Percentiles rank a stretch among this genome's conserved stretches.
These are phyloP conservation scores for Fusarium armeniacum DNA, from an alignment of 2,329 filamentous ascomycete species.

Conservation along the genomic window DNA sequence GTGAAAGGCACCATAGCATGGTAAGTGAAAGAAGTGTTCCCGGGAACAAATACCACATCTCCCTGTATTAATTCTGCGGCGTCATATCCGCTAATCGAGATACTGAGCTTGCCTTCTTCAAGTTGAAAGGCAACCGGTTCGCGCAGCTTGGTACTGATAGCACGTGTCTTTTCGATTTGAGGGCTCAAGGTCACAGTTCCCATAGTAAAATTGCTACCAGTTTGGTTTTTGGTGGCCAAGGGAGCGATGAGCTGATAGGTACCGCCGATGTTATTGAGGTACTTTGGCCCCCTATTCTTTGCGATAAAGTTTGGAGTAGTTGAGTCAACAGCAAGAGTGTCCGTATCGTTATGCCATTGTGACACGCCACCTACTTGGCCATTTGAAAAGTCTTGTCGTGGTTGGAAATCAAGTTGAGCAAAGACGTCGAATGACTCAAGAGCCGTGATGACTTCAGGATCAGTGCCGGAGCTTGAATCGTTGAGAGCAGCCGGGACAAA, in stretches of 20 bases:
- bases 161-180: background rate
- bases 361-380: background rate
- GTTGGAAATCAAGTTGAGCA: slow-evolving; percentile 2
- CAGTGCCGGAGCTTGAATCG: slow-evolving; percentile 6
- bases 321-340: background rate
- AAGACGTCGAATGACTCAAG: slow-evolving; percentile 4
- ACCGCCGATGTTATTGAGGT: background rate
- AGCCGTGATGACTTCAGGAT: background rate
- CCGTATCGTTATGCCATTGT: background rate
- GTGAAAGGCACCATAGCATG: background rate
- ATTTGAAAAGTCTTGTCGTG: slow-evolving; percentile 1
- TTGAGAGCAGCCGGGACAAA: slow-evolving; percentile 4
- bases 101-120: slow-evolving; percentile 2
- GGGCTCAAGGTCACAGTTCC: background rate
- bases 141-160: background rate
- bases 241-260: slow-evolving; percentile 6
- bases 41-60: slow-evolving; percentile 3
- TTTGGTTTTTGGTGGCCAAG: background rate
- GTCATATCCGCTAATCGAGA: background rate
- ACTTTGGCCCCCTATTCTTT: background rate
- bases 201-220: background rate
- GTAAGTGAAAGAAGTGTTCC: background rate
- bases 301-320: slow-evolving; percentile 8
- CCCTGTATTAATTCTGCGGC: background rate
- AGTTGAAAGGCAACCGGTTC: slow-evolving; percentile 5